phyloP scores from a whole-genome alignment of 2,329 filamentous ascomycete genomes.

The Acarospora socialis region DNA sequence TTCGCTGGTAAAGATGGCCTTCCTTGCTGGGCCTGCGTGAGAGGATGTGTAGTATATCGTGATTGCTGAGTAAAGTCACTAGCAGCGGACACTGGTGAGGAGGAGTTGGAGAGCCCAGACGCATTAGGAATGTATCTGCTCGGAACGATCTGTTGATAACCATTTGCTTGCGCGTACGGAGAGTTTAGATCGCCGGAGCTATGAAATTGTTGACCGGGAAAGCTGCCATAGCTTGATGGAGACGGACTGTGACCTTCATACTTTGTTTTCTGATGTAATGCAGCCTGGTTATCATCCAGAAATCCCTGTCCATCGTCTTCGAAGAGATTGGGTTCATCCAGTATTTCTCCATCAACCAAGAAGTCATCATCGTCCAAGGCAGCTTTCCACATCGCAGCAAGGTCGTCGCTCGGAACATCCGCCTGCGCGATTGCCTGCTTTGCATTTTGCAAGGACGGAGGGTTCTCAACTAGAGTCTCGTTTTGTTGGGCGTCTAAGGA shows the following conservation, averaged over 20 bases:
- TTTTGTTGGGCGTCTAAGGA: slow-evolving; percentile 2
- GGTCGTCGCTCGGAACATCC: slow-evolving; percentile 49
- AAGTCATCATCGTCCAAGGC: slow-evolving; percentile 62
- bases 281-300: slow-evolving; percentile 42
- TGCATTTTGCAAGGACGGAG: slow-evolving; percentile 13
- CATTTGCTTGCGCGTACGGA: too few relatives aligned
- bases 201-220: too few relatives aligned
- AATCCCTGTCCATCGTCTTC: slow-evolving; percentile 79
- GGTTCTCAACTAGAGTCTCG: slow-evolving; percentile 14
- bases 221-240: too few relatives aligned
- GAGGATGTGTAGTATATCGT: too few relatives aligned
- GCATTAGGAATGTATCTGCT: too few relatives aligned
- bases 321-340: slow-evolving; percentile 54
- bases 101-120: too few relatives aligned
- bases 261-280: too few relatives aligned
- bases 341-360: slow-evolving; percentile 41
- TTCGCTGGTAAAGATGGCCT: slow-evolving; percentile 36
- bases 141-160: too few relatives aligned
- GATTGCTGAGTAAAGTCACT: too few relatives aligned
- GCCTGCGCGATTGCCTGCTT: slow-evolving; percentile 3
- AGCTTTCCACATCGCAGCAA: slow-evolving; percentile 71
- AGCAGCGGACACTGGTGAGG: too few relatives aligned
- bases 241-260: too few relatives aligned
- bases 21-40: slow-evolving; percentile 17
- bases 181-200: too few relatives aligned